Evolutionary conservation across 2,329 filamentous ascomycete genomes (phyloP), one percentile per base, ranked within the genome.

Genomic region (Colletotrichum orchidophilum): DNA sequence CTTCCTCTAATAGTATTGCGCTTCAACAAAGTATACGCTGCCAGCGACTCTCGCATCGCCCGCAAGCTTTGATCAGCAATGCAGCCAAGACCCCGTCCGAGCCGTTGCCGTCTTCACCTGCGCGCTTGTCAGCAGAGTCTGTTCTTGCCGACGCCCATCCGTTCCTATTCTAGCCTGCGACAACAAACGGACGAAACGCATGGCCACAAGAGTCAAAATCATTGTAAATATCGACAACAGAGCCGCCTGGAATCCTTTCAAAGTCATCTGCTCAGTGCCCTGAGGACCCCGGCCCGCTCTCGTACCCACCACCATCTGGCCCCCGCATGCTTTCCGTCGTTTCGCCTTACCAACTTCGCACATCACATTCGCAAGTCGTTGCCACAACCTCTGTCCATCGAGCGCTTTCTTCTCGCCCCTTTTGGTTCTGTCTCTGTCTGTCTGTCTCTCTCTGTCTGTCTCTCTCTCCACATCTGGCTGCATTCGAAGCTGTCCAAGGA

Each of bases 91-190:
- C 33, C 24, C 31, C 66, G n/a, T 66, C 62, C 49, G 31, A 61
- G 50, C 31, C 18, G 54, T 31, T 42, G 33, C 31, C 50, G 39
- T 35, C 15, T 21, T 46, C 46, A 31, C n/a, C 61, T 65, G 42
- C 62, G 4, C 58, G 33, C 64, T 66, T 66, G 61, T 60, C 35
- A 29, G 6, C 62, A 53, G 21, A 18, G 66, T 66, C 66, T 66
- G 66, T 70, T 70, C 66, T 29, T 60, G 7, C 55, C 63, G 55
- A 39, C 39, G 63, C 27, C 33, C 31, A 49, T 27, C 49, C 26
- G 9, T 27, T 35, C 21, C 26, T 15, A n/a, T 62, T 9, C 13
- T 35, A 26, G 46, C 46, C 15, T 18, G 2, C 3, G n/a, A 26
- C 21, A 53, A 18, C 31, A 62, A 53, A 62, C 29, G 46, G 49